Percentiles rank a stretch among this genome's conserved stretches.
These are phyloP conservation scores for Stagonosporopsis tanaceti DNA, from an alignment of 2,329 filamentous ascomycete species.

Conservation along the genomic window DNA sequence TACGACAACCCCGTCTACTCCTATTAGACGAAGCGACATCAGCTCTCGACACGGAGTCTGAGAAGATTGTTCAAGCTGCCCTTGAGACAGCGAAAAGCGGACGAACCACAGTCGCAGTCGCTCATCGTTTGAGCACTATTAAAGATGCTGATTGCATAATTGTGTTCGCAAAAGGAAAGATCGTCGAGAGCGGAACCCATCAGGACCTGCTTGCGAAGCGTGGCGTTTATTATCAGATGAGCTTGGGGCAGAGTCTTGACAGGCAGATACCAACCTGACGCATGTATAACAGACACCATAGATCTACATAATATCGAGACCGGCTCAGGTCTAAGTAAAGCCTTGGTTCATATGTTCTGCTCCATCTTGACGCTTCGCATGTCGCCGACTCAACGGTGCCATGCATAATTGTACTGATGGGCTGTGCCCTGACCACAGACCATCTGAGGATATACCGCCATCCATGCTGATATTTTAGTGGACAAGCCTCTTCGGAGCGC, in stretches of 20 bases:
- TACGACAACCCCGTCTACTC: conserved; percentile 89
- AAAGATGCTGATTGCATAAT: conserved; percentile 94
- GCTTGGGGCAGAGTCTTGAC: conserved; percentile 16
- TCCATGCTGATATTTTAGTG: not conserved
- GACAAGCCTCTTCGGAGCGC: not conserved
- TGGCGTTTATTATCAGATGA: conserved; percentile 49
- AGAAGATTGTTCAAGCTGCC: conserved; percentile 81
- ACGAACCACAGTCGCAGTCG: conserved; percentile 92
- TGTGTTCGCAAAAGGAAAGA: conserved; percentile 85
- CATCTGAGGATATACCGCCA: not conserved
- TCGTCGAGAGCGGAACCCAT: conserved; percentile 79
- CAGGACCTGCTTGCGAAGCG: conserved; percentile 48
- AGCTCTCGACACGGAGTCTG: conserved; percentile 53
- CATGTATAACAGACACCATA: not conserved
- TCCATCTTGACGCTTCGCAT: not conserved
- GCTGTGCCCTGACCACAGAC: not conserved
- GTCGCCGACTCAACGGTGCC: not conserved
- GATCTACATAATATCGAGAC: not conserved
- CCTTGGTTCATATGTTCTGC: not conserved
- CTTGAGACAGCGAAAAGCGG: conserved; percentile 84
- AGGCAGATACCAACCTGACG: conserved; percentile 10
- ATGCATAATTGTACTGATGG: not conserved
- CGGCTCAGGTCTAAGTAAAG: not conserved
- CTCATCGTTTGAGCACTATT: conserved; percentile 89
- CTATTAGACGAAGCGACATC: conserved; percentile 49